phyloP scores from a whole-genome alignment of 2,329 filamentous ascomycete genomes.

The Aspergillus pseudoglaucus region DNA sequence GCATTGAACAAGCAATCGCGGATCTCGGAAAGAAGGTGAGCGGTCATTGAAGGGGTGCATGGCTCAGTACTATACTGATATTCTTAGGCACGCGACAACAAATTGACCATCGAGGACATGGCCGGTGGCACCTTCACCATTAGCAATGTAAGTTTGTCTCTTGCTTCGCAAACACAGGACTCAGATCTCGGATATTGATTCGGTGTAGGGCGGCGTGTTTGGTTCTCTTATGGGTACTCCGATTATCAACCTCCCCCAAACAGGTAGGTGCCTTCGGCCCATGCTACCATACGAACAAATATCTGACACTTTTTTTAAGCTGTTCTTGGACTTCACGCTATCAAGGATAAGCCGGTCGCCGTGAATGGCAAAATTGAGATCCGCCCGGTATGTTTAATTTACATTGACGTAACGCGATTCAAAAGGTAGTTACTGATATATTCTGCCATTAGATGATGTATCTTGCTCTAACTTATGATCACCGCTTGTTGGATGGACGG shows the following conservation, averaged over 20 bases:
- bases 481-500: constrained; percentile 87
- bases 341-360: constrained; percentile 86
- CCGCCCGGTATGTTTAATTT: constrained; percentile 54
- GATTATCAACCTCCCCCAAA: constrained; percentile 96
- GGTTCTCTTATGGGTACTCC: constrained; percentile 96
- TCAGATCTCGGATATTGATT: background rate
- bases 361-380: constrained; percentile 93
- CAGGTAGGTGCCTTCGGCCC: constrained; percentile 41
- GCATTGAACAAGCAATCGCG: constrained; percentile 84
- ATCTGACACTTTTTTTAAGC: constrained; percentile 37
- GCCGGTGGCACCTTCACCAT: constrained; percentile 97
- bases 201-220: constrained; percentile 70
- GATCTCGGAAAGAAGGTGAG: constrained; percentile 89
- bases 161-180: background rate
- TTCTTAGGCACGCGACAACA: constrained; percentile 79
- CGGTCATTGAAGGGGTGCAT: background rate
- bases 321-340: constrained; percentile 87
- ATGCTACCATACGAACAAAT: background rate
- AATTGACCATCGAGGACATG: constrained; percentile 98
- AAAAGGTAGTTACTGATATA: constrained; percentile 8
- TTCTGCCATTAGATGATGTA: constrained; percentile 76
- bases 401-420: background rate
- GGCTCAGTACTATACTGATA: constrained; percentile 6
- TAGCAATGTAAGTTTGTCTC: constrained; percentile 59
- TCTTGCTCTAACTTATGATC: constrained; percentile 93